A percentile compares a stretch with the other conserved stretches of the same genome.
Conservation (phyloP, 1,139 yeast species). For the Debaryomycetaceae sp. region DNA sequence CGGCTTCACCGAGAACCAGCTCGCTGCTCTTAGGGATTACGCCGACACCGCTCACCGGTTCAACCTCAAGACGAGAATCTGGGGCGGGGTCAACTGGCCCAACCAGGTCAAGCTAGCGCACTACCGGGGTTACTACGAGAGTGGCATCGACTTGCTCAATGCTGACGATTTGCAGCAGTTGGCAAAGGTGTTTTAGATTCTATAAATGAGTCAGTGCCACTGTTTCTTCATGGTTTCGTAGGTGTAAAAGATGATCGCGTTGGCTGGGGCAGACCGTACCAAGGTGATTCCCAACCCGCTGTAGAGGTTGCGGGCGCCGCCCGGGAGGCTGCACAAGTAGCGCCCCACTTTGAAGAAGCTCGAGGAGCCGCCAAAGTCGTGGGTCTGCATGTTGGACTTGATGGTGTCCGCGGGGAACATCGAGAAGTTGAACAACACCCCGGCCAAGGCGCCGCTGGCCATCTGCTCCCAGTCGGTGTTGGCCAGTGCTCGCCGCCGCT, state of each 20-base stretch:
- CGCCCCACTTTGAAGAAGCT: conserved; percentile 27
- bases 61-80: conserved; percentile 36
- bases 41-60: conserved; percentile 32
- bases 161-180: conserved; percentile 33
- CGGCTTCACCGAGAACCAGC: conserved; percentile 20
- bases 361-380: conserved; percentile 25
- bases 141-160: conserved; percentile 38
- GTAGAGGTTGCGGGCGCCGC: conserved; percentile 66
- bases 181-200: conserved; percentile 15
- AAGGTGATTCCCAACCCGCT: conserved; percentile 84
- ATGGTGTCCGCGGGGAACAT: conserved; percentile 90
- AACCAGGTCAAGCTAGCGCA: conserved; percentile 24
- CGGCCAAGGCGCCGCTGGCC: conserved; percentile 80
- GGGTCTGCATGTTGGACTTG: conserved; percentile 82
- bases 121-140: conserved; percentile 20
- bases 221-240: conserved; percentile 62
- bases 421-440: conserved; percentile 72
- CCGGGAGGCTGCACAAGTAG: conserved; percentile 36
- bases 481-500: conserved; percentile 13
- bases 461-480: conserved; percentile 53
- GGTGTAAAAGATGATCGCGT: conserved; percentile 77
- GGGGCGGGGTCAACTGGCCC: conserved; percentile 46
- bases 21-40: conserved; percentile 14
- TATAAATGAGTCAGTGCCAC: conserved; percentile 16
- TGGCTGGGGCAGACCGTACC: conserved; percentile 81